phyloP scores from a whole-genome alignment of 331 rosid genomes.

The Malus hybrid region DNA sequence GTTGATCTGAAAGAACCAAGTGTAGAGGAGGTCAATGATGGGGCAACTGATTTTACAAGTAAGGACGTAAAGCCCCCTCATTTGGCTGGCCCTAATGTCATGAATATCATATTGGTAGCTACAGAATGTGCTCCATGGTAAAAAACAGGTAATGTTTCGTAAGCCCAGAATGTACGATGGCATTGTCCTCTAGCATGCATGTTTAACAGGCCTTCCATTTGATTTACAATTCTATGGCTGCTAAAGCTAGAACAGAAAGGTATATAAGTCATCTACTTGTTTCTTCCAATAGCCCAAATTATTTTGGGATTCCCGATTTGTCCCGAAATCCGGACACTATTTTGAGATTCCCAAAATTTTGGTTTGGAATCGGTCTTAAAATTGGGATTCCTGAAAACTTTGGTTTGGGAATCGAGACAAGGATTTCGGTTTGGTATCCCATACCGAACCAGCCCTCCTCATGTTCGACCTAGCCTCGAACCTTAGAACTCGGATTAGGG shows the following conservation, averaged over 20 bases:
- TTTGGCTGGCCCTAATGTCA: constrained; percentile 78
- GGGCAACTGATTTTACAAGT: constrained; percentile 11
- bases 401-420: too few species aligned
- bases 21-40: constrained; percentile 16
- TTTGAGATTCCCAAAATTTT: too few species aligned
- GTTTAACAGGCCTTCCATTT: background rate
- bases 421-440: too few species aligned
- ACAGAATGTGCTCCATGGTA: constrained; percentile 92
- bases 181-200: background rate
- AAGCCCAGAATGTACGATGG: background rate
- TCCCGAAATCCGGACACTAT: too few species aligned
- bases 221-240: background rate
- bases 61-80: constrained; percentile 50
- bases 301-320: too few species aligned
- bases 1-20: constrained; percentile 21
- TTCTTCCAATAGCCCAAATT: background rate
- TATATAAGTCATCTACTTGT: too few species aligned
- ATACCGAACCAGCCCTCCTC: too few species aligned
- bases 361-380: too few species aligned
- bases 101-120: constrained; percentile 80
- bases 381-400: too few species aligned
- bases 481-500: too few species aligned
- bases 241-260: background rate
- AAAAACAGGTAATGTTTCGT: constrained; percentile 59
- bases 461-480: too few species aligned